phyloP scores from a whole-genome alignment of 1,139 yeast genomes.

The Diutina mesorugosa region DNA sequence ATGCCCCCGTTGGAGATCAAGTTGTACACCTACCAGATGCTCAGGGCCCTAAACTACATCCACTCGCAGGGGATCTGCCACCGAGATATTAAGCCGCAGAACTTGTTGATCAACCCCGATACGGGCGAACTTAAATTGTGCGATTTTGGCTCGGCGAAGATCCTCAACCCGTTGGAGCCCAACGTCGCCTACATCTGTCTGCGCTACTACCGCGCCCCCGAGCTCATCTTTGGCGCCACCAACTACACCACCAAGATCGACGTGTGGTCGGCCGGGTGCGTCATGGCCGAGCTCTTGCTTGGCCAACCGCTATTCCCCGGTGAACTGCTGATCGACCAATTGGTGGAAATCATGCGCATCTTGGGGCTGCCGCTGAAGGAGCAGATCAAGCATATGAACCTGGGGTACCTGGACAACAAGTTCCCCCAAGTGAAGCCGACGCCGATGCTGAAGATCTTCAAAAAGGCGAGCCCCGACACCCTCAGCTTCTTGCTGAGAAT shows the following conservation, averaged over 20 bases:
- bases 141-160: slow-evolving; percentile 98
- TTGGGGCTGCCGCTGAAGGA: slow-evolving; percentile 92
- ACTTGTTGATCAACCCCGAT: slow-evolving; percentile 75
- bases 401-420: slow-evolving; percentile 93
- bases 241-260: slow-evolving; percentile 95
- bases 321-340: slow-evolving; percentile 92
- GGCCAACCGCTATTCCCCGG: slow-evolving; percentile 98
- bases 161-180: slow-evolving; percentile 79
- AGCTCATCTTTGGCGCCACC: slow-evolving; percentile 80
- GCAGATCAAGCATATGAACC: slow-evolving; percentile 90
- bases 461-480: slow-evolving; percentile 49
- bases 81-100: slow-evolving; percentile 95
- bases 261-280: slow-evolving; percentile 97
- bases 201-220: slow-evolving; percentile 92
- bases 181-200: slow-evolving; percentile 95
- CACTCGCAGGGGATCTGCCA: slow-evolving; percentile 91
- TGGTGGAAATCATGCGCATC: slow-evolving; percentile 91
- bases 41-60: slow-evolving; percentile 82
- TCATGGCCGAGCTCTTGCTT: slow-evolving; percentile 87
- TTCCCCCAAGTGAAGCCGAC: slow-evolving; percentile 95
- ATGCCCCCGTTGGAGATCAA: slow-evolving; percentile 91
- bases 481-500: slow-evolving; percentile 46
- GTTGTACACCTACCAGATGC: slow-evolving; percentile 80
- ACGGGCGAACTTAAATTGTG: slow-evolving; percentile 80
- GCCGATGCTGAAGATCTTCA: slow-evolving; percentile 74